Percentiles rank a stretch among this genome's conserved stretches.
phyloP scores from a whole-genome alignment of 208 protist genomes.

The Acanthamoeba lenticulata region DNA sequence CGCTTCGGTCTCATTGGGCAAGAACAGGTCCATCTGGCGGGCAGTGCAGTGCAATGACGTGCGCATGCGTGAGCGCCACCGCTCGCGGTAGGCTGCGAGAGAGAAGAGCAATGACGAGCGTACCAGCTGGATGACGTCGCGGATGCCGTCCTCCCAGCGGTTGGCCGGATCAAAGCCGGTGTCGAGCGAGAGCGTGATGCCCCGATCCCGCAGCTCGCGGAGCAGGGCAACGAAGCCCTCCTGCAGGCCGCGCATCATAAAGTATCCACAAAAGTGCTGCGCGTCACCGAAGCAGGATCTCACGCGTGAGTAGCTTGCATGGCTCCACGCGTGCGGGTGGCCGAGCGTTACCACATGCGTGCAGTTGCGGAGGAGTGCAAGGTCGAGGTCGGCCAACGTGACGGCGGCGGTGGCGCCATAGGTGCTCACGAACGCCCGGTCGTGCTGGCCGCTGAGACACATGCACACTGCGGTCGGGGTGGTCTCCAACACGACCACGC shows the following conservation, averaged over 20 bases:
- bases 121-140: not conserved
- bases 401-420: constrained; percentile 1
- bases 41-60: not conserved
- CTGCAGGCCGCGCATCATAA: not conserved
- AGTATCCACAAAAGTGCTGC: not conserved
- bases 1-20: not conserved
- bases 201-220: not conserved
- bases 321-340: not conserved
- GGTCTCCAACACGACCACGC: not conserved
- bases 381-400: not conserved
- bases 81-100: not conserved
- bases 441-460: not conserved
- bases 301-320: not conserved
- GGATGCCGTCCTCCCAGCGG: constrained; percentile 8
- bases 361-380: not conserved
- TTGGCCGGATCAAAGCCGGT: not conserved
- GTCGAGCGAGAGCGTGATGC: constrained; percentile 7
- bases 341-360: not conserved
- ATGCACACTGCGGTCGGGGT: not conserved
- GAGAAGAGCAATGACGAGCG: not conserved
- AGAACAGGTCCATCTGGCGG: constrained; percentile 2
- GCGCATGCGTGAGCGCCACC: too few relatives aligned
- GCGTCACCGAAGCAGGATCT: not conserved
- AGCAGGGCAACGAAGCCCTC: not conserved
- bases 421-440: not conserved